phyloP scores from a whole-genome alignment of 1,139 yeast genomes.

The Debaryomyces nepalensis region DNA sequence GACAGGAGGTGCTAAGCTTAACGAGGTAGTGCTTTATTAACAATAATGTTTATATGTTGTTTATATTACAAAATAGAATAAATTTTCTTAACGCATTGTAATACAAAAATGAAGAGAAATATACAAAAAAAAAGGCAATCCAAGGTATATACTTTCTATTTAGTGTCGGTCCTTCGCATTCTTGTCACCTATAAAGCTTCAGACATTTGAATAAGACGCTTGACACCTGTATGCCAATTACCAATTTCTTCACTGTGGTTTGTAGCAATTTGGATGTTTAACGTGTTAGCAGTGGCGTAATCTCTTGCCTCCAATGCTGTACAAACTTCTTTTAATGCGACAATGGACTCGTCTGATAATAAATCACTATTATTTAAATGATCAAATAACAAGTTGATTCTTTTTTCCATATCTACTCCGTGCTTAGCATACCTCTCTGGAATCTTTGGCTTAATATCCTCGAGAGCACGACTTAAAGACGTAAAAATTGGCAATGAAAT shows the following conservation, averaged over 20 bases:
- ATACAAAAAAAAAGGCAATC: slow-evolving; percentile 1
- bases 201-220: slow-evolving; percentile 81
- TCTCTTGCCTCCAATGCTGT: slow-evolving; percentile 57
- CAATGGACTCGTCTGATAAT: slow-evolving; percentile 60
- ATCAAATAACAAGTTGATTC: slow-evolving; percentile 76
- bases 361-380: slow-evolving; percentile 78
- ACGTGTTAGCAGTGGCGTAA: slow-evolving; percentile 60
- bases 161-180: background rate
- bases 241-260: slow-evolving; percentile 78
- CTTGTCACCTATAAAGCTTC: slow-evolving; percentile 43
- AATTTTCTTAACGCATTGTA: background rate
- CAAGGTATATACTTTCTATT: slow-evolving; percentile 7
- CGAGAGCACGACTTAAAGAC: slow-evolving; percentile 57
- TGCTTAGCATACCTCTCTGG: slow-evolving; percentile 80
- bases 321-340: slow-evolving; percentile 56
- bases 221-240: slow-evolving; percentile 92
- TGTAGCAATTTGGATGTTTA: slow-evolving; percentile 65
- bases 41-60: background rate
- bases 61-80: slow-evolving; percentile 1
- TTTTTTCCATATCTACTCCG: slow-evolving; percentile 78
- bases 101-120: slow-evolving; percentile 2
- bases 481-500: slow-evolving; percentile 62
- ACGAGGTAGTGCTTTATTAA: slow-evolving; percentile 50
- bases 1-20: slow-evolving; percentile 58
- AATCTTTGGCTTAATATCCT: slow-evolving; percentile 68